Conservation (phyloP, 2,329 filamentous ascomycete species). For the Pestalotiopsis fici region DNA sequence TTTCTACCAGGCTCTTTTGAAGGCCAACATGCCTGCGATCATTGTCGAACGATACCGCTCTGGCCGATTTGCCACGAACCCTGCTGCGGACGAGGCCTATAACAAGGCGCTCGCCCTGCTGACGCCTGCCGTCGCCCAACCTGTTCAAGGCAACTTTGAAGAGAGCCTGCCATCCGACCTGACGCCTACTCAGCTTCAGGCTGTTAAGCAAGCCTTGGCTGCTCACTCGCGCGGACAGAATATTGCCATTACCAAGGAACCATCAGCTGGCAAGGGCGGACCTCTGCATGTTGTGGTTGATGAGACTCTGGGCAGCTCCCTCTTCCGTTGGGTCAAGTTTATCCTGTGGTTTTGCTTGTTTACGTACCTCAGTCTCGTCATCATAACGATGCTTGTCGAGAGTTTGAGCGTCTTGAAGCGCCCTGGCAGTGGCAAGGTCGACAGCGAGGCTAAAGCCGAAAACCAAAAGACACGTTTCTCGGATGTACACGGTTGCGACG, state of each 20-base stretch:
- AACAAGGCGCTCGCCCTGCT: slow-evolving; percentile 65
- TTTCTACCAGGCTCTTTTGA: slow-evolving; percentile 89
- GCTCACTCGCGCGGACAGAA: slow-evolving; percentile 70
- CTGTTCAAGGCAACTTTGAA: slow-evolving; percentile 27
- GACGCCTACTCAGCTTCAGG: slow-evolving; percentile 67
- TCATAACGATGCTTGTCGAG: slow-evolving; percentile 83
- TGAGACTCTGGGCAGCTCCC: slow-evolving; percentile 74
- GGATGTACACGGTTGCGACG: slow-evolving; percentile 96
- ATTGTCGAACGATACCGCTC: slow-evolving; percentile 88
- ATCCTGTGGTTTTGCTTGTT: slow-evolving; percentile 75
- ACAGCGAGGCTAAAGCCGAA: slow-evolving; percentile 87
- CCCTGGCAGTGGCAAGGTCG: slow-evolving; percentile 67
- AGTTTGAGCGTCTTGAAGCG: slow-evolving; percentile 78
- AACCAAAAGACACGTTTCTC: slow-evolving; percentile 88
- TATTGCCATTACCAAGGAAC: slow-evolving; percentile 53
- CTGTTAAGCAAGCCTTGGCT: slow-evolving; percentile 79
- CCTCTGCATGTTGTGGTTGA: slow-evolving; percentile 97
- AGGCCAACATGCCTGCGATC: slow-evolving; percentile 92
- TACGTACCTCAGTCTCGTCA: slow-evolving; percentile 76
- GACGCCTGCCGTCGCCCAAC: slow-evolving; percentile 27
- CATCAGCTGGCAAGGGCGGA: slow-evolving; percentile 69
- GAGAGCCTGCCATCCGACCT: slow-evolving; percentile 43
- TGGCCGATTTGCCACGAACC: slow-evolving; percentile 80
- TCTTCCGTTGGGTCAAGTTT: slow-evolving; percentile 94
- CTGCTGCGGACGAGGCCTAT: slow-evolving; percentile 77